Base-by-base conservation (phyloP, 768 basidiomycete genomes). In the Leccinum barrowsii region DNA sequence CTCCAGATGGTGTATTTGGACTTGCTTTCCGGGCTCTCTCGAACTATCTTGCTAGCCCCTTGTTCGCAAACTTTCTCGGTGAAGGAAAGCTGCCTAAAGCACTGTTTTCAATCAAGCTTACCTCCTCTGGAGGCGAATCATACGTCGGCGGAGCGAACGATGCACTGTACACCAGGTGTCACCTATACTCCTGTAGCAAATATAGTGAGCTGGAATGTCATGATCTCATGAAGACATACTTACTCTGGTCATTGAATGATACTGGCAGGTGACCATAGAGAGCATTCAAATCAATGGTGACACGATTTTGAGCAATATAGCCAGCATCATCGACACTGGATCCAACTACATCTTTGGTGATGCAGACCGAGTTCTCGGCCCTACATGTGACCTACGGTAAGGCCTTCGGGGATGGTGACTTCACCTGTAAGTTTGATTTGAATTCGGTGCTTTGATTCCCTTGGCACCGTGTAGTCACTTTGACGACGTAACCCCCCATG, bases 101-200 rank as follows among this genome's bases (percentile, higher is more conserved):
- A 19, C 59, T 66, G 40, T 76, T 77, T 62, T 73, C 44, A 22
- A 11, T 22, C 21, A 13, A 22, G 44, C 44, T 22, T 21, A 46
- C n/a, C 44, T 46, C 11, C 65, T 44, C 68, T 73, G 65, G 63
- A 24, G 59, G 61, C 22, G 72, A 77, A 62, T 66, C 79, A 44
- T 76, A 64, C 64, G 50, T 81, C 26, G 80, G 81, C 30, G 80
- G 80, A 52, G 65, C 69, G 24, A 74, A 82, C 63, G 44, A 65
- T 10, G 56, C 63, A n/a, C 67, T 74, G 52, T 80, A 75, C 65
- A 69, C 65, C 65, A 37, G 78, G 78, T 11, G 55, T 81, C 55
- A 72, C 71, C 4, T 80, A 69, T 44, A 51, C 49, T 1, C 61
- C 65, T 1, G 73, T 76, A 2, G 68, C 66, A 11, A 17, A 59